These are phyloP conservation scores for Oldenlandia corymbosa DNA, from an alignment of 257 asterid genomes.

Conservation along the genomic window DNA sequence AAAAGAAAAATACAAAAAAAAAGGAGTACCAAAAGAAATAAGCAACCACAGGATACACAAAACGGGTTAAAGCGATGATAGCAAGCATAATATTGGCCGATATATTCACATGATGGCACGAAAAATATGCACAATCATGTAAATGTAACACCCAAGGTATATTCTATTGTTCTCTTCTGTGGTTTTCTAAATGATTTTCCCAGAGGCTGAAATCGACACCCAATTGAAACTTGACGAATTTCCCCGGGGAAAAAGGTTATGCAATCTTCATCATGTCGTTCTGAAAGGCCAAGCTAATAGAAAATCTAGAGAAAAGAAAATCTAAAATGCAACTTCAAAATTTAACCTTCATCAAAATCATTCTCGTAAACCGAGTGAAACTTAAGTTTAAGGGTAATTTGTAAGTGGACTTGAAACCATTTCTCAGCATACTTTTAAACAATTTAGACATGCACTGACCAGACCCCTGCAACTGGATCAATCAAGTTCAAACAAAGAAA, in stretches of 20 bases:
- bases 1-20: slow-evolving; percentile 2
- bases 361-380: not conserved
- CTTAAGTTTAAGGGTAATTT: not conserved
- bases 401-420: not conserved
- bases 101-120: too few species aligned
- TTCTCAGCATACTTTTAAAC: not conserved
- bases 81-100: too few species aligned
- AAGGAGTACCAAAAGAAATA: not conserved
- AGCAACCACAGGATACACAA: not conserved
- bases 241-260: not conserved
- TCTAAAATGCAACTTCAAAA: not conserved
- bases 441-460: not conserved
- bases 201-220: too few species aligned
- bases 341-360: too few species aligned
- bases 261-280: not conserved
- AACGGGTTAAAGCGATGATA: not conserved
- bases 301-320: not conserved
- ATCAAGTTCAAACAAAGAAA: not conserved
- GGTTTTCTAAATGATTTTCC: too few species aligned
- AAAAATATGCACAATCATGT: too few species aligned
- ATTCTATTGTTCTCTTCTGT: too few species aligned
- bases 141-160: too few species aligned
- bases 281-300: not conserved
- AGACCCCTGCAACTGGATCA: not conserved
- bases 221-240: not conserved